Evolutionary conservation across 495 filamentous ascomycete species (phyloP), one percentile per base, ranked within the genome.

Genomic region (Neurospora sp.): DNA sequence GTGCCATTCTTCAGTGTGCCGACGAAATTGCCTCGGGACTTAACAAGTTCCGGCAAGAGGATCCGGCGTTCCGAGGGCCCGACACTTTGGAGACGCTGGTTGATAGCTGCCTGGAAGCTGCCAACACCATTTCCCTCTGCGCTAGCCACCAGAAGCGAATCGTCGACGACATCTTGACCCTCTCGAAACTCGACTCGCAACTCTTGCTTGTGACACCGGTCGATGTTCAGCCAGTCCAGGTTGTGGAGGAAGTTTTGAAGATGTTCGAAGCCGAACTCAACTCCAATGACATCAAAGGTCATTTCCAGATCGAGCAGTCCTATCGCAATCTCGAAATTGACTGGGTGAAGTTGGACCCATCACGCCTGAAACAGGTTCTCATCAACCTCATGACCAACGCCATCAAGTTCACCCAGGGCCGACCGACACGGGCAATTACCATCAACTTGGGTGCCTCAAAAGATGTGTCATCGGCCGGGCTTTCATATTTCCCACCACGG

Each of bases 121-220:
- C 92, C 14, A 91, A 93, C 72, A 96, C 92, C 38, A 96, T 97
- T 75, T 88, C 88, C 18, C 87, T 95, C 8, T 97, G 93, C 78
- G 89, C 92, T 14, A 89, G 89, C 72, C 93, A 97, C 79, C 93
- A 96, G 78, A 92, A 92, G 79, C 86, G 90, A 20, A 88, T 88
- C 72, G 91, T 96, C 3, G 92, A 95, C 78, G 93, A 96, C 78
- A 91, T 96, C 40, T 82, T 96, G 35, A 93, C 91, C 3, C 87
- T 94, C 39, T 94, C 92, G 3, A 97, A 96, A 76, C 84, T 97
- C n/a, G 93, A 96, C 73, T 92, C 92, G 3, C 90, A 91, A 23
- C 86, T 94, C 76, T 82, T 97, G 12, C 86, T 92, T 18, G 89
- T 97, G 9, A 90, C 91, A 6, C 93, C 92, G 6, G 88, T 92